Evolutionary conservation across 805 yeast species (phyloP).

Genomic region (Lipomyces sp.): DNA sequence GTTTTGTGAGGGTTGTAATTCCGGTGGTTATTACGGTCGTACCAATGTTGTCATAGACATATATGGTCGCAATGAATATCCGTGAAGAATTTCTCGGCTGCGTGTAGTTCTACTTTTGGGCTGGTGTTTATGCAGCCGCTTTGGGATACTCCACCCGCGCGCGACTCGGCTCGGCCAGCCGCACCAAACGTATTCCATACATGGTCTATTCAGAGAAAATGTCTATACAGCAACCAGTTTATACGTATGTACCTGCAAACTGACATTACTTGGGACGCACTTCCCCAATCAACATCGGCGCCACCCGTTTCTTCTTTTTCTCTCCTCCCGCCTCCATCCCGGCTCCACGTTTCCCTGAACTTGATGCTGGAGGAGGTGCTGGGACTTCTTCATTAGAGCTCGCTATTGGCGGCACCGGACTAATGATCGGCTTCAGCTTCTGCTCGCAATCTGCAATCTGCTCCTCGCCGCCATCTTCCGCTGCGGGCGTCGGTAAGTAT

Average conservation of each 20-base stretch:
- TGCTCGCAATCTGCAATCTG: neutral
- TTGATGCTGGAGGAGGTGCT: neutral
- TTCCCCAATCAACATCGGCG: conserved; percentile 32
- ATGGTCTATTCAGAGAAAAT: neutral
- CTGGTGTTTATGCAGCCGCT: neutral
- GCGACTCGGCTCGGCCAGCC: neutral
- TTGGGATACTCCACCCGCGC: too few species aligned
- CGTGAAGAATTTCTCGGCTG: neutral
- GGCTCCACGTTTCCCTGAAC: neutral
- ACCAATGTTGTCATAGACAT: neutral
- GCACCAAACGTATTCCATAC: neutral
- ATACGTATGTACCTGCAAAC: neutral
- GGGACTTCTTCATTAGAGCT: neutral
- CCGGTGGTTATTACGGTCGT: neutral
- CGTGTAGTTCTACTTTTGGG: neutral
- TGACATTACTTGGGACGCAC: conserved; percentile 2
- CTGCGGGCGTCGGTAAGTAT: conserved; percentile 26
- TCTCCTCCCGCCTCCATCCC: conserved; percentile 6
- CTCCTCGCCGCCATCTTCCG: conserved; percentile 15
- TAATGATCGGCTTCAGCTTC: conserved; percentile 25
- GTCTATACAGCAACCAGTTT: neutral
- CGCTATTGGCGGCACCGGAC: conserved; percentile 27
- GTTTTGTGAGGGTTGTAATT: neutral
- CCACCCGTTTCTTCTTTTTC: conserved; percentile 30
- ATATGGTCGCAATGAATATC: neutral